Evolutionary conservation across 2,329 filamentous ascomycete genomes (phyloP).

Genomic region (Trichoderma afroharzianum): DNA sequence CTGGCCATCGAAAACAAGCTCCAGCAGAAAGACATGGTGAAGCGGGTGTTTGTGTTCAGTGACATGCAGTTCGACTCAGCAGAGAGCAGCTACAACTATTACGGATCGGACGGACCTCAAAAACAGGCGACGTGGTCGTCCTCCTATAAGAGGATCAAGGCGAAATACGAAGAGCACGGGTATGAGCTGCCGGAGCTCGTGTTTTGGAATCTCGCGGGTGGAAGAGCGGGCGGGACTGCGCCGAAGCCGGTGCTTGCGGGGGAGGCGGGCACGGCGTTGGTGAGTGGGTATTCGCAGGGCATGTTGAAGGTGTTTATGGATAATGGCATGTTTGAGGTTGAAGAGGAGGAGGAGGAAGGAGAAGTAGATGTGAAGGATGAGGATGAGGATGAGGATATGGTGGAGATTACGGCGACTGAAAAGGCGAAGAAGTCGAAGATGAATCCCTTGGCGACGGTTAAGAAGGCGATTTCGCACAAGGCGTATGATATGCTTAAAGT

Average conservation of each 20-base stretch:
- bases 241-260: slow-evolving; percentile 48
- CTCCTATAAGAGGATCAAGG: slow-evolving; percentile 48
- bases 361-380: background rate
- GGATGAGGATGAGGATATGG: background rate
- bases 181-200: slow-evolving; percentile 58
- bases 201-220: slow-evolving; percentile 56
- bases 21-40: slow-evolving; percentile 56
- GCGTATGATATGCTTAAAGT: slow-evolving; percentile 55
- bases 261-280: slow-evolving; percentile 44
- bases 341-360: slow-evolving; percentile 3
- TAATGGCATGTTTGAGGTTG: slow-evolving; percentile 43
- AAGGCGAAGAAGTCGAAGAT: slow-evolving; percentile 36
- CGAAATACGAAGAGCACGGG: slow-evolving; percentile 43
- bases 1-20: slow-evolving; percentile 49
- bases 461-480: slow-evolving; percentile 50
- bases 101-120: background rate
- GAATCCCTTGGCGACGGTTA: slow-evolving; percentile 43
- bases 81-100: background rate
- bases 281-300: slow-evolving; percentile 55
- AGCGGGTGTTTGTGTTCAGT: slow-evolving; percentile 57
- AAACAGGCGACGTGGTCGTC: slow-evolving; percentile 34
- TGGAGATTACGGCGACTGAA: background rate
- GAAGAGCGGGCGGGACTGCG: slow-evolving; percentile 30
- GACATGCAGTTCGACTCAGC: slow-evolving; percentile 58
- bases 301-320: slow-evolving; percentile 57